Base-by-base conservation (phyloP, 768 basidiomycete genomes). In the Trametes villosa region DNA sequence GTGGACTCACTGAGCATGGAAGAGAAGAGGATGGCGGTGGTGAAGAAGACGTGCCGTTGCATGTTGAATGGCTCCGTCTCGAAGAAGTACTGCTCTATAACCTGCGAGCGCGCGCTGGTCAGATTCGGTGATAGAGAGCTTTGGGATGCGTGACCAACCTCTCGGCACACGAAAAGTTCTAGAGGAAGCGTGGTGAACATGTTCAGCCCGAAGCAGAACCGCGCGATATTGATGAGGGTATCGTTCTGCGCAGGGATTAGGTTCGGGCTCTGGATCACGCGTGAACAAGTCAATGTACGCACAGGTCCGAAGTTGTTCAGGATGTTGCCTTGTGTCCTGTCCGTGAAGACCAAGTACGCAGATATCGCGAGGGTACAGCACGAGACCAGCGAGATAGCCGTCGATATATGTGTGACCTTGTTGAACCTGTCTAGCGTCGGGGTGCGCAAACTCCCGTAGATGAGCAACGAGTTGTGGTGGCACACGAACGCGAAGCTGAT, bases 171-270 rank as follows among this genome's bases (percentile, higher is more conserved):
- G 71, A 98, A 99, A 15, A 95, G 79, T 68, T 99, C 97, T 40
- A 99, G 79, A 0, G 97, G 97, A 22, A 98, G 84, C 0, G 97
- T 99, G 1, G 96, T 96, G 68, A 98, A 97, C 97, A 98, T 99
- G 74, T 96, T 97, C 64, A 95, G 73, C 12, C 94, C 95, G 70
- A 96, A 94, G 70, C 91, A 94, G 66, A 97, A 92, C 17, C 97
- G 84, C 2, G 97, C 97, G 52, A 98, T 79, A 69, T 98, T 98
- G 77, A 98, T 97, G 58, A 98, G 67, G n/a, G 87, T 84, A 68
- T 96, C 92, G 64, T 82, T 80, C 86, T 91, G 68, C n/a, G n/a
- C n/a, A n/a, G n/a, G n/a, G n/a, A n/a, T n/a, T n/a, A n/a, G n/a
- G n/a, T n/a, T n/a, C n/a, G n/a, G n/a, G n/a, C n/a, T n/a, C n/a